phyloP scores from a whole-genome alignment of 352 stramenopile genomes.

The Ophiocytium majus region DNA sequence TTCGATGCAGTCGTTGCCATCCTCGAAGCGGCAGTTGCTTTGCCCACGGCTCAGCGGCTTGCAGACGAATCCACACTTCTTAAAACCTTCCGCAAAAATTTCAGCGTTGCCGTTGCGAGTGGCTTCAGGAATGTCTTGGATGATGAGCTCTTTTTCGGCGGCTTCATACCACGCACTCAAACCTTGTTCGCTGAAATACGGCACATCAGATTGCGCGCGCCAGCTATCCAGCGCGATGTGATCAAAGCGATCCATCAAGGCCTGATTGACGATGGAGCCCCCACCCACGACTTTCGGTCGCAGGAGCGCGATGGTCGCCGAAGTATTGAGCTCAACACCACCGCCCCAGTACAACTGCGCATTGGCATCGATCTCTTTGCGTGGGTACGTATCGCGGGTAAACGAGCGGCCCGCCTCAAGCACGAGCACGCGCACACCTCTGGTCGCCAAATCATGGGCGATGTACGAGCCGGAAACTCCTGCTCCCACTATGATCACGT shows the following conservation, averaged over 20 bases:
- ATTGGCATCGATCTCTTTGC: not conserved
- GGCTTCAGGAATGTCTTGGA: not conserved
- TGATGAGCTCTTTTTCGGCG: not conserved
- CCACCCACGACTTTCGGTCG: not conserved
- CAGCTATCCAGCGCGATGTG: not conserved
- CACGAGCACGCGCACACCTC: not conserved
- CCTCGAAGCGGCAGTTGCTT: not conserved
- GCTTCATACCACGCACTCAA: not conserved
- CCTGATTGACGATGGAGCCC: not conserved
- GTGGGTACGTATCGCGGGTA: not conserved
- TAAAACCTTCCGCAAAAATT: not conserved
- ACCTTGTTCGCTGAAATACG: no score
- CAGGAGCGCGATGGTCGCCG: not conserved
- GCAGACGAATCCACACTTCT: not conserved
- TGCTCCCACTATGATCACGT: not conserved
- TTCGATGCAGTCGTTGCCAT: not conserved
- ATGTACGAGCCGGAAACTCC: not conserved
- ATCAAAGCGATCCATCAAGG: not conserved
- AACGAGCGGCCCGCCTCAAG: not conserved
- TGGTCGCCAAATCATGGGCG: not conserved
- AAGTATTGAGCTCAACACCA: not conserved
- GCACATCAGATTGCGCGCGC: not conserved
- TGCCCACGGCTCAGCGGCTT: not conserved
- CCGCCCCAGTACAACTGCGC: conserved; percentile 3
- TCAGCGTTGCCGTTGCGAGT: not conserved